Evolutionary conservation across 176 grass and related monocot genomes (phyloP).

Genomic region (Zea mays): DNA sequence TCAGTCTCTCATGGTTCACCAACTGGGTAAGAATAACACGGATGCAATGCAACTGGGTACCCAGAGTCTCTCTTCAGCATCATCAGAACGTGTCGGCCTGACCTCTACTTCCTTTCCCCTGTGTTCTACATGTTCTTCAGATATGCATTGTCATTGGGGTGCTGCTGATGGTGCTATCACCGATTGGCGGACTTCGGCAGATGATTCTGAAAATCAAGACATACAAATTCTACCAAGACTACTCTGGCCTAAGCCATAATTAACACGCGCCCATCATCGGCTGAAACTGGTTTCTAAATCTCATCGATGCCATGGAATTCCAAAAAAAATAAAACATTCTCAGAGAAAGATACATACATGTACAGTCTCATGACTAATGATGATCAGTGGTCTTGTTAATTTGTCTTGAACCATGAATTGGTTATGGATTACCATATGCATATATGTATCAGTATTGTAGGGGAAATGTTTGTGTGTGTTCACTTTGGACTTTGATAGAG

Average conservation of each 20-base stretch:
- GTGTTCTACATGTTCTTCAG: conserved; percentile 38
- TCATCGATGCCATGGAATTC: neutral
- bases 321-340: too few relatives aligned
- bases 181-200: conserved; percentile 75
- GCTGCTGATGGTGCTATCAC: conserved; percentile 64
- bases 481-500: neutral
- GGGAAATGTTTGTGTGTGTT: neutral
- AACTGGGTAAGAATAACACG: conserved; percentile 84
- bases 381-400: neutral
- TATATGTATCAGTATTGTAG: neutral
- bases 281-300: neutral
- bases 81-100: neutral
- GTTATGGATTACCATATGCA: neutral
- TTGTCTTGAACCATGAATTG: neutral
- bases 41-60: neutral
- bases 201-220: conserved; percentile 60
- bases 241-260: neutral
- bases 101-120: neutral
- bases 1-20: conserved; percentile 72
- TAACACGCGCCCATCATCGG: neutral
- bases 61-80: neutral
- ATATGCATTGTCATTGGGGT: conserved; percentile 83
- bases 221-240: conserved; percentile 60
- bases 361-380: neutral
- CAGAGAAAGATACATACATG: neutral